These are phyloP conservation scores for Paramecium sonneborni DNA, from an alignment of 73 alveolate genomes.

Conservation along the genomic window DNA sequence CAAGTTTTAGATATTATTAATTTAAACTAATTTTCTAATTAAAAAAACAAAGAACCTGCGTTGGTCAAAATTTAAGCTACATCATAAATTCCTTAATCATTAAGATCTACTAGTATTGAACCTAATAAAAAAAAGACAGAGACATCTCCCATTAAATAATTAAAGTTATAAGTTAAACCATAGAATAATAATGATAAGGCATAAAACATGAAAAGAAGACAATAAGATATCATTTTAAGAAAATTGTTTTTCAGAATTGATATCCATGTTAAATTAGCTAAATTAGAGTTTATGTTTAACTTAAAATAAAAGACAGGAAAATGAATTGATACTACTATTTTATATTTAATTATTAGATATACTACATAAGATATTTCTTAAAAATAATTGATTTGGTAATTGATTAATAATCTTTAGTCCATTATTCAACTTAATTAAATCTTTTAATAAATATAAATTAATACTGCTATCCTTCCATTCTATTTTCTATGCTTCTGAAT, in stretches of 20 bases:
- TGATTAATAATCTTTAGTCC: too few relatives aligned
- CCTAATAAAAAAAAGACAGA: neutral
- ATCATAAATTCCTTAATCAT: neutral
- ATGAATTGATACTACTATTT: neutral
- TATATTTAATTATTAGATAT: neutral
- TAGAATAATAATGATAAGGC: neutral
- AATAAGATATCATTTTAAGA: neutral
- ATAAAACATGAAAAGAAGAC: neutral
- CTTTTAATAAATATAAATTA: neutral
- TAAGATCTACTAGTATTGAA: neutral
- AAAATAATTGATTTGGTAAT: neutral
- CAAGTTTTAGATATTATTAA: neutral
- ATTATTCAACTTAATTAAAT: neutral
- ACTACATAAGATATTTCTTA: neutral
- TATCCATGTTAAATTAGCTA: neutral
- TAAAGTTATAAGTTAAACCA: neutral
- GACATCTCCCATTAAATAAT: neutral
- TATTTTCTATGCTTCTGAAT: neutral
- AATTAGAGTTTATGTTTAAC: neutral
- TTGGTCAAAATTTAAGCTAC: neutral
- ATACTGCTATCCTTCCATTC: neutral
- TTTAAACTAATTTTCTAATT: neutral
- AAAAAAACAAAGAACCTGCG: neutral
- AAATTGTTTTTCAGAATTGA: slow-evolving; percentile 7
- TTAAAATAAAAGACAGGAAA: neutral